Percentiles rank a stretch among this genome's conserved stretches.
phyloP scores from a whole-genome alignment of 441 rosid genomes.

The Aquilaria agallochum region DNA sequence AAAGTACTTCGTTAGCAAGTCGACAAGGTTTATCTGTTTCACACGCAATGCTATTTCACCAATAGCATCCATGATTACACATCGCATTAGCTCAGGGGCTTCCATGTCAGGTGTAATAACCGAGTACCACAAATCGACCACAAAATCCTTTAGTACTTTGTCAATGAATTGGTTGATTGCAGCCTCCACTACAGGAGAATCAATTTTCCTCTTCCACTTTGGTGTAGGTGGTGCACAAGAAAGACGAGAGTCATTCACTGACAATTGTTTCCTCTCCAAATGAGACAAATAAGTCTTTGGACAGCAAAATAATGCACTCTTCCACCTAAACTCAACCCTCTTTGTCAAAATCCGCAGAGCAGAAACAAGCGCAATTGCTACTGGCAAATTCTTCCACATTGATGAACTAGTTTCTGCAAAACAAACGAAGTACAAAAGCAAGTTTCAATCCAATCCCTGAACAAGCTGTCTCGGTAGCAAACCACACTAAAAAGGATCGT shows the following conservation, averaged over 20 bases:
- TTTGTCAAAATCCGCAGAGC: slow-evolving; percentile 46
- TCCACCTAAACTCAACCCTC: slow-evolving; percentile 85
- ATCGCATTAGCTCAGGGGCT: slow-evolving; percentile 84
- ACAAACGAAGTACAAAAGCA: slow-evolving; percentile 6
- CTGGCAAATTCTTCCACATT: slow-evolving; percentile 94
- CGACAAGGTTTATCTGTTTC: slow-evolving; percentile 82
- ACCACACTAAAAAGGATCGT: no score
- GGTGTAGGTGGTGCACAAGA: slow-evolving; percentile 44
- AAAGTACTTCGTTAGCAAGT: slow-evolving; percentile 73
- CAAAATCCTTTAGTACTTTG: slow-evolving; percentile 84
- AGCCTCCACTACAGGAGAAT: slow-evolving; percentile 82
- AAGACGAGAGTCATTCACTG: slow-evolving; percentile 73
- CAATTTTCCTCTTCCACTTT: slow-evolving; percentile 86
- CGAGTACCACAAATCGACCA: slow-evolving; percentile 84
- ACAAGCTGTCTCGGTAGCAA: no score
- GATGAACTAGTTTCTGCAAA: slow-evolving; percentile 89
- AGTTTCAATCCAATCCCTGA: no score
- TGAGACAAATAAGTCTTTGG: slow-evolving; percentile 44
- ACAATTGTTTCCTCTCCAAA: slow-evolving; percentile 70
- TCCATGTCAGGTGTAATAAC: slow-evolving; percentile 93
- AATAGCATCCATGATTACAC: slow-evolving; percentile 85
- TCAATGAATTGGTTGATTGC: slow-evolving; percentile 70
- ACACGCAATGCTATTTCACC: slow-evolving; percentile 86
- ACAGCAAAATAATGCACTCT: slow-evolving; percentile 20
- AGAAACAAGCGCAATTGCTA: slow-evolving; percentile 57